phyloP scores from a whole-genome alignment of 2,329 filamentous ascomycete genomes.

The Fusarium verrucosum region DNA sequence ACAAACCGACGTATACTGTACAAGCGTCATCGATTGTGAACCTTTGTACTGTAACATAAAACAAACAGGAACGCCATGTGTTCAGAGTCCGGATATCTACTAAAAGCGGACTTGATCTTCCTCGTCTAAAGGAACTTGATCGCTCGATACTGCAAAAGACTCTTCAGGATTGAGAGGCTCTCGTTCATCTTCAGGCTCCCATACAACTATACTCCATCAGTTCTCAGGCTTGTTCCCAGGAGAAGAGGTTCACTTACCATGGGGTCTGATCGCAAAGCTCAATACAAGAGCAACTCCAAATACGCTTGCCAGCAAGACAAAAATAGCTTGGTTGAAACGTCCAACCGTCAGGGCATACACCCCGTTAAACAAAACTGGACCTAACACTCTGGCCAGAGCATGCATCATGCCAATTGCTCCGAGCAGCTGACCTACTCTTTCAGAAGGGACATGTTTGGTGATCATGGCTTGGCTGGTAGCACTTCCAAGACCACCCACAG shows the following conservation, averaged over 20 bases:
- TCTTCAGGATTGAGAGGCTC: slow-evolving; percentile 36
- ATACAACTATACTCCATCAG: slow-evolving; percentile 46
- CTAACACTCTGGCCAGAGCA: slow-evolving; percentile 79
- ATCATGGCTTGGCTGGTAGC: slow-evolving; percentile 85
- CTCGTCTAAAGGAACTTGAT: slow-evolving; percentile 38
- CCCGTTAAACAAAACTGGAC: slow-evolving; percentile 84
- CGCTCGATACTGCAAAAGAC: slow-evolving; percentile 11
- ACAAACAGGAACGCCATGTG: neutral
- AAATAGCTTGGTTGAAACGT: slow-evolving; percentile 81
- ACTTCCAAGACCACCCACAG: slow-evolving; percentile 83
- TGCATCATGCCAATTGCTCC: slow-evolving; percentile 89
- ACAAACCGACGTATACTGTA: slow-evolving; percentile 5
- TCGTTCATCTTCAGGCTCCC: slow-evolving; percentile 42
- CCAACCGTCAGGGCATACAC: slow-evolving; percentile 86
- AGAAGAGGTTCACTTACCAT: slow-evolving; percentile 69
- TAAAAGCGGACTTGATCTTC: slow-evolving; percentile 46
- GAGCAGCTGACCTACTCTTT: slow-evolving; percentile 85
- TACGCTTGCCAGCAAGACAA: slow-evolving; percentile 74
- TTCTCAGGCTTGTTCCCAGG: neutral
- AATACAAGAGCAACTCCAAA: slow-evolving; percentile 73
- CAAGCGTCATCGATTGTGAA: neutral
- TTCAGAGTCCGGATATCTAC: slow-evolving; percentile 2
- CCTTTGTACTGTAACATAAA: neutral
- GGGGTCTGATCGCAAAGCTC: slow-evolving; percentile 76
- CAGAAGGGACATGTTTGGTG: slow-evolving; percentile 89